A percentile compares a stretch with the other conserved stretches of the same genome.
These are phyloP conservation scores for Scleroderma citrinum DNA, from an alignment of 768 basidiomycete genomes.

Conservation along the genomic window DNA sequence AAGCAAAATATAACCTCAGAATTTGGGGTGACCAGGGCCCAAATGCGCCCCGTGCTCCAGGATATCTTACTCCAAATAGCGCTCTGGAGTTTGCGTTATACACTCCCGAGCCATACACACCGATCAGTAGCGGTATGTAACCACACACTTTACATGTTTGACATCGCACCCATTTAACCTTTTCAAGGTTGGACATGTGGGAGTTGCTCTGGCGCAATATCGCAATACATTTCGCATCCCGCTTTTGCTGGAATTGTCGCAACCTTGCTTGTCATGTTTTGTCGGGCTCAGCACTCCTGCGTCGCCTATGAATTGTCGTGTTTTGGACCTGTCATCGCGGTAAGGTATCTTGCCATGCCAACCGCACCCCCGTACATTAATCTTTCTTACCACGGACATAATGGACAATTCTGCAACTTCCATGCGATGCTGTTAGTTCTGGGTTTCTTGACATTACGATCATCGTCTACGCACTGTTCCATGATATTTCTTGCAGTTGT, in stretches of 20 bases:
- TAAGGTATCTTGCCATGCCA: not conserved
- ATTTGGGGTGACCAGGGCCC: conserved; percentile 82
- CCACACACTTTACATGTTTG: not conserved
- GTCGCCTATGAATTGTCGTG: conserved; percentile 3
- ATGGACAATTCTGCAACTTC: not conserved
- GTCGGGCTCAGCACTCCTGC: conserved; percentile 45
- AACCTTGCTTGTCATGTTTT: conserved; percentile 59
- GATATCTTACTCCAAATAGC: conserved; percentile 63
- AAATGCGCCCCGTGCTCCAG: conserved; percentile 49
- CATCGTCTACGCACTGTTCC: not conserved
- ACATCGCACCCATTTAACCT: not conserved
- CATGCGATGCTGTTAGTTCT: not conserved
- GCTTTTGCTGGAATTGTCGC: conserved; percentile 49
- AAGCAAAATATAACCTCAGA: conserved; percentile 69
- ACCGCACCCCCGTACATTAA: not conserved
- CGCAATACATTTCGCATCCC: conserved; percentile 40
- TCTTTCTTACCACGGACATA: not conserved
- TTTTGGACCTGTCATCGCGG: not conserved
- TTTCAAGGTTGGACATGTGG: conserved; percentile 50
- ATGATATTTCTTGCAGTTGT: not conserved
- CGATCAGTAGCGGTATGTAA: conserved; percentile 46
- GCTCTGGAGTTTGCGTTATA: conserved; percentile 81
- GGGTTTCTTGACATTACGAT: not conserved
- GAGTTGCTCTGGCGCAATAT: conserved; percentile 38
- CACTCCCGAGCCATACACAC: conserved; percentile 66